phyloP scores from a whole-genome alignment of 768 basidiomycete genomes.

The Asterophora lycoperdoides region DNA sequence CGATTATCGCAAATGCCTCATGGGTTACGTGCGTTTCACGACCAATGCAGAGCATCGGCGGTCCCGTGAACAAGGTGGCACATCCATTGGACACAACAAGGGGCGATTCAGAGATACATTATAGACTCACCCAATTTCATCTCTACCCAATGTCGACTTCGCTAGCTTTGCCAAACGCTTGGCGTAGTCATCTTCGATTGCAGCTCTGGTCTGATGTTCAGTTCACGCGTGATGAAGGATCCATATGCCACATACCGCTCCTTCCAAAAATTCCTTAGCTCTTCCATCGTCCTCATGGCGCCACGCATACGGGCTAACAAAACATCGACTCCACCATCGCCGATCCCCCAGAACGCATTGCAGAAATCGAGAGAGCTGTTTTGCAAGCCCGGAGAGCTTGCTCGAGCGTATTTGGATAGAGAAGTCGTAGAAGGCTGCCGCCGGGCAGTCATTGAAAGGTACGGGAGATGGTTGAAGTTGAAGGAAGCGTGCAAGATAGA shows the following conservation, averaged over 20 bases:
- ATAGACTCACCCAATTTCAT: conserved; percentile 90
- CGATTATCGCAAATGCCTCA: conserved; percentile 6
- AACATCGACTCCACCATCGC: conserved; percentile 87
- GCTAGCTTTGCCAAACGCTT: conserved; percentile 78
- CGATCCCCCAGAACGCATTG: conserved; percentile 92
- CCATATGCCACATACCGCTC: conserved; percentile 63
- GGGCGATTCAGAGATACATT: background rate
- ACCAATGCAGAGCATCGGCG: background rate
- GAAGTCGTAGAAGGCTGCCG: conserved; percentile 83
- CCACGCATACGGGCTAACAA: conserved; percentile 88
- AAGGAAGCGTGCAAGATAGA: conserved; percentile 2
- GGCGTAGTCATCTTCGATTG: conserved; percentile 94
- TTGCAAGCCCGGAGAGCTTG: conserved; percentile 43
- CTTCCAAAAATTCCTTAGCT: conserved; percentile 85
- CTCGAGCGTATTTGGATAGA: conserved; percentile 62
- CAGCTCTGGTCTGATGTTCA: conserved; percentile 47
- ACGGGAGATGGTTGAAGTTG: conserved; percentile 9
- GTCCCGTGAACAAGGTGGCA: background rate
- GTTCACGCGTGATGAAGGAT: background rate
- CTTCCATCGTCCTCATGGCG: conserved; percentile 82
- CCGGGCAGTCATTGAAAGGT: conserved; percentile 56
- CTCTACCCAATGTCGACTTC: conserved; percentile 71
- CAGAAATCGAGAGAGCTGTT: conserved; percentile 80
- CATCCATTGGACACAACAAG: background rate
- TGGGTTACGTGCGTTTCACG: background rate